Percentiles rank a stretch among this genome's conserved stretches.
Conservation (phyloP, 805 yeast genomes). For the Lipomyces oligophaga region DNA sequence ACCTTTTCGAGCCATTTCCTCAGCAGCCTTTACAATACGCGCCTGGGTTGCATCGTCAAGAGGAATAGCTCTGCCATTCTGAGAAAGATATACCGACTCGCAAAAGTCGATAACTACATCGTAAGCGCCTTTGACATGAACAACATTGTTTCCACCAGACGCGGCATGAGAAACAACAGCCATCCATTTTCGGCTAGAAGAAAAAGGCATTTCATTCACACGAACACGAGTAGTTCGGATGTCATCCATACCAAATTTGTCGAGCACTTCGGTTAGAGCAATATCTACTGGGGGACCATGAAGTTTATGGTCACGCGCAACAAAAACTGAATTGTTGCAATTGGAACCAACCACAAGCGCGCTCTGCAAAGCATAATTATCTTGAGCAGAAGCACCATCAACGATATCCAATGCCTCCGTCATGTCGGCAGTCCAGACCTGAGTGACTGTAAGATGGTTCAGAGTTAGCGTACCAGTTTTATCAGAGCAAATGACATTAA, state of each 20-base stretch:
- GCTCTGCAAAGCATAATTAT: conserved; percentile 51
- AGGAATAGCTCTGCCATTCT: conserved; percentile 58
- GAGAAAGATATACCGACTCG: conserved; percentile 45
- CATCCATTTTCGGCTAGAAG: conserved; percentile 48
- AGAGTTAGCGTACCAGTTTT: conserved; percentile 79
- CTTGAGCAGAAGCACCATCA: conserved; percentile 10
- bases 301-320: conserved; percentile 16
- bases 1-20: conserved; percentile 59
- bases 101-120: conserved; percentile 61
- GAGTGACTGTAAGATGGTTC: conserved; percentile 69
- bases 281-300: conserved; percentile 91
- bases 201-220: conserved; percentile 43
- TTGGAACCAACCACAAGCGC: conserved; percentile 66
- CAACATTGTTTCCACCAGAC: conserved; percentile 51
- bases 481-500: conserved; percentile 80
- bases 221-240: conserved; percentile 57
- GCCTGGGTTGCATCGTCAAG: conserved; percentile 50
- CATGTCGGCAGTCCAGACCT: conserved; percentile 61
- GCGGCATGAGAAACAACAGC: conserved; percentile 73
- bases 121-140: conserved; percentile 82
- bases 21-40: conserved; percentile 59
- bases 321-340: conserved; percentile 34
- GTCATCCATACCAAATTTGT: conserved; percentile 70
- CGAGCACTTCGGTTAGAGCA: conserved; percentile 74
- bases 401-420: conserved; percentile 33